Base-by-base conservation (phyloP, 208 protist species). In the Trichomonas tenax region DNA sequence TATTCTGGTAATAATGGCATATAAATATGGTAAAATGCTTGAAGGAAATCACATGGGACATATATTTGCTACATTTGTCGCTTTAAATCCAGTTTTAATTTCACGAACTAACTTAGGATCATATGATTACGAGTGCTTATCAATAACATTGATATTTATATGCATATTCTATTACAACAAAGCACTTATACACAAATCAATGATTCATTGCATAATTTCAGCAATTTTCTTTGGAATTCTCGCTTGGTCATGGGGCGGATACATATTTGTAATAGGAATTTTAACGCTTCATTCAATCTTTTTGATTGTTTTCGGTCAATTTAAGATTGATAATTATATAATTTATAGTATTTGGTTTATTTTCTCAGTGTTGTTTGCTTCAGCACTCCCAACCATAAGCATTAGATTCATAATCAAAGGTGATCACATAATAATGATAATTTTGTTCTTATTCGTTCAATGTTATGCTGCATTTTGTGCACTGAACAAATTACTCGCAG, bases 101-200 rank as follows among this genome's bases (percentile, higher is more conserved):
- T 99, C 98, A 95, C 98, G 99, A 96, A 99, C 99, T 41, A 99
- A 99, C 72, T 98, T 99, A 36, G 99, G 99, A 15, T 99, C 98
- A 89, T 99, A 98, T 97, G 99, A 99, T 98, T 99, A 99, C 97
- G 99, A 99, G 97, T 98, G 98, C 93, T 98, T 99, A 96, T 98
- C 99, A n/a, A 98, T 99, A 96, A 98, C 99, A 88, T 98, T 98
- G 9, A 97, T 99, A 96, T 97, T 99, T 6, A 97, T 98, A 46
- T 99, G 98, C 34, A 99, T 99, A 97, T 99, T 98, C 96, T 96
- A 98, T 34, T 99, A 98, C 98, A 96, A 98, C n/a, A 97, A 98
- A 81, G 96, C 98, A 9, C 97, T 98, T 9, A 98, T 98, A 46
- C 98, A 97, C 82, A 98, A 98, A 46, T 98, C 97, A 40, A 86